Evolutionary conservation across 2,329 filamentous ascomycete species (phyloP).

Genomic region (Hypoxylon sp.): DNA sequence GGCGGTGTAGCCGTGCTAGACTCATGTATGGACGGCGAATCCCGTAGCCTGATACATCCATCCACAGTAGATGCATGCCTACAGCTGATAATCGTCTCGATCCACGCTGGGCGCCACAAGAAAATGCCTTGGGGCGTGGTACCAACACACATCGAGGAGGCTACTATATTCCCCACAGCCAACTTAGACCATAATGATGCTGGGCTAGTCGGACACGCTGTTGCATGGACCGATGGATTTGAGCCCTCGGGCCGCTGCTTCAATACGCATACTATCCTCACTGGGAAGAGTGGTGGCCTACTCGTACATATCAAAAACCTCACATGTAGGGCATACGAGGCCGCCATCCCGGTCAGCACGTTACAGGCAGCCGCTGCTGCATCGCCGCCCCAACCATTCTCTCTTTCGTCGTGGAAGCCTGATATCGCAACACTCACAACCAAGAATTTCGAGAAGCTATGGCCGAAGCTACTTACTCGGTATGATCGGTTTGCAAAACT

Average conservation of each 20-base stretch:
- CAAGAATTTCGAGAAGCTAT: neutral
- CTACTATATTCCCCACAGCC: slow-evolving; percentile 18
- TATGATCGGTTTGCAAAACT: neutral
- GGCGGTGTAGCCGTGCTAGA: neutral
- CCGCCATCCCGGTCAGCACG: slow-evolving; percentile 38
- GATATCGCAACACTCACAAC: slow-evolving; percentile 13
- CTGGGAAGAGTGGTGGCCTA: slow-evolving; percentile 33
- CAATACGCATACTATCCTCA: slow-evolving; percentile 40
- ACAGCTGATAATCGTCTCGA: slow-evolving; percentile 54
- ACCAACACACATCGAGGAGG: slow-evolving; percentile 24
- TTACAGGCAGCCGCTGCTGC: neutral
- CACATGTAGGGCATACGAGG: slow-evolving; percentile 48
- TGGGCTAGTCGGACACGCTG: slow-evolving; percentile 13
- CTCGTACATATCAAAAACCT: slow-evolving; percentile 45
- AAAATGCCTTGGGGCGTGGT: slow-evolving; percentile 52
- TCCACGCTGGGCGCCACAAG: slow-evolving; percentile 52
- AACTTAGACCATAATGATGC: neutral
- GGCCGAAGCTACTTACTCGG: neutral
- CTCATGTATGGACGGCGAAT: slow-evolving; percentile 52
- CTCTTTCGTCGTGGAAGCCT: slow-evolving; percentile 31
- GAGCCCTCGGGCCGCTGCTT: slow-evolving; percentile 36
- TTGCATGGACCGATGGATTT: slow-evolving; percentile 44
- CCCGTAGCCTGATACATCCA: slow-evolving; percentile 59
- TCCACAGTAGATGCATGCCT: slow-evolving; percentile 57
- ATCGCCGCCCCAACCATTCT: neutral